These are phyloP conservation scores for Hypoxylon sp. DNA, from an alignment of 2,329 filamentous ascomycete genomes.

Conservation along the genomic window DNA sequence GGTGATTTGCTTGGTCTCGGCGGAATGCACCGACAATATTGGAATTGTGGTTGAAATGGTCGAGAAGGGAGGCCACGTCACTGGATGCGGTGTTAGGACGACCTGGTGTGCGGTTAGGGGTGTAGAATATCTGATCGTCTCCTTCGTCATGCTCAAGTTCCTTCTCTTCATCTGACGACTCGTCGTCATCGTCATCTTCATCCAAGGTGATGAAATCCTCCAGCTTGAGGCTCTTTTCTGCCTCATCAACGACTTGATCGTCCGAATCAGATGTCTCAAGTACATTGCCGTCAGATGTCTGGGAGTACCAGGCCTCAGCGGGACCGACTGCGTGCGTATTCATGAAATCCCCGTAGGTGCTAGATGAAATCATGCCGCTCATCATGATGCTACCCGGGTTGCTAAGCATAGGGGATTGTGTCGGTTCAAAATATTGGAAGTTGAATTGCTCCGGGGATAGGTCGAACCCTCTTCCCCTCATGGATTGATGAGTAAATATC, in stretches of 20 bases:
- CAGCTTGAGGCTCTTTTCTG: constrained; percentile 69
- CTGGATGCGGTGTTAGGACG: constrained; percentile 59
- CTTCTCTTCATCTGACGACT: constrained; percentile 68
- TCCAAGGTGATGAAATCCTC: constrained; percentile 76
- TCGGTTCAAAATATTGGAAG: constrained; percentile 54
- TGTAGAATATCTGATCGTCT: constrained; percentile 59
- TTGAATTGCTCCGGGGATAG: constrained; percentile 65
- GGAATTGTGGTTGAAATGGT: constrained; percentile 71
- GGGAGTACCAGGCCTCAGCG: constrained; percentile 78
- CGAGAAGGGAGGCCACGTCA: constrained; percentile 65
- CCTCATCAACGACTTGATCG: constrained; percentile 69
- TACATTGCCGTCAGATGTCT: constrained; percentile 66
- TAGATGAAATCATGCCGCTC: constrained; percentile 71
- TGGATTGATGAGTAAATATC: constrained; percentile 66
- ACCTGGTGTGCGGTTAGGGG: constrained; percentile 61
- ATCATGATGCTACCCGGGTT: constrained; percentile 81
- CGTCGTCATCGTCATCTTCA: constrained; percentile 64
- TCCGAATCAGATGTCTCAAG: constrained; percentile 54
- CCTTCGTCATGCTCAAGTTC: constrained; percentile 55
- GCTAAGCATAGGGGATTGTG: constrained; percentile 65
- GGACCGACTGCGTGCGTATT: constrained; percentile 75
- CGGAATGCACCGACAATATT: constrained; percentile 82
- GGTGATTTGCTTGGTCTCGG: constrained; percentile 69
- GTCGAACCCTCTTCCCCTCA: constrained; percentile 55
- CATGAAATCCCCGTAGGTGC: constrained; percentile 64